Percentiles rank a stretch among this genome's conserved stretches.
Evolutionary conservation across 768 basidiomycete species (phyloP).

Genomic region (Tulasnella sp.): DNA sequence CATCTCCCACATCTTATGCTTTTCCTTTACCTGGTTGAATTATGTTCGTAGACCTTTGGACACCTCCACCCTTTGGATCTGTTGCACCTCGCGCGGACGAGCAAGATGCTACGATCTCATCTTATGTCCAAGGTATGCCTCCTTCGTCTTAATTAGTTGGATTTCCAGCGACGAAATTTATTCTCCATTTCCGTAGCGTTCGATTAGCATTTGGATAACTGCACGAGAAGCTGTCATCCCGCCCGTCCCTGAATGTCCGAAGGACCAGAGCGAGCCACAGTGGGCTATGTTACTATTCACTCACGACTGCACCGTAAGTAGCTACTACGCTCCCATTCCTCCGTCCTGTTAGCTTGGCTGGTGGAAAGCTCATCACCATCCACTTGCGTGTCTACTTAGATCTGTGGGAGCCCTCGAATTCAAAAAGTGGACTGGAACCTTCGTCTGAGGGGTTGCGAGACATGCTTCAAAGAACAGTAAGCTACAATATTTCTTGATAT

Average conservation of each 20-base stretch:
- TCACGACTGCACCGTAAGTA: background rate
- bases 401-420: background rate
- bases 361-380: too few relatives aligned
- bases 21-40: background rate
- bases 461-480: background rate
- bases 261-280: slow-evolving; percentile 8
- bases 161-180: too few relatives aligned
- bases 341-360: background rate
- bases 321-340: too few relatives aligned
- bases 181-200: background rate
- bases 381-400: background rate
- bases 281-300: slow-evolving; percentile 10
- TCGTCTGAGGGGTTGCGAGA: background rate
- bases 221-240: background rate
- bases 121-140: slow-evolving; percentile 5
- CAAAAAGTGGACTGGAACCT: background rate
- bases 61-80: slow-evolving; percentile 12
- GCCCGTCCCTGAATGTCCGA: background rate
- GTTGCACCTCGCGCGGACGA: background rate
- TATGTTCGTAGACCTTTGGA: background rate
- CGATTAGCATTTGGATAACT: background rate
- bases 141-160: background rate
- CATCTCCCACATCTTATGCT: too few relatives aligned
- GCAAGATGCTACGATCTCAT: background rate
- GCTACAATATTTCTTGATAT: background rate